A percentile compares a stretch with the other conserved stretches of the same genome.
Evolutionary conservation across 805 yeast species (phyloP).

Genomic region (Nakazawaea siamensis): DNA sequence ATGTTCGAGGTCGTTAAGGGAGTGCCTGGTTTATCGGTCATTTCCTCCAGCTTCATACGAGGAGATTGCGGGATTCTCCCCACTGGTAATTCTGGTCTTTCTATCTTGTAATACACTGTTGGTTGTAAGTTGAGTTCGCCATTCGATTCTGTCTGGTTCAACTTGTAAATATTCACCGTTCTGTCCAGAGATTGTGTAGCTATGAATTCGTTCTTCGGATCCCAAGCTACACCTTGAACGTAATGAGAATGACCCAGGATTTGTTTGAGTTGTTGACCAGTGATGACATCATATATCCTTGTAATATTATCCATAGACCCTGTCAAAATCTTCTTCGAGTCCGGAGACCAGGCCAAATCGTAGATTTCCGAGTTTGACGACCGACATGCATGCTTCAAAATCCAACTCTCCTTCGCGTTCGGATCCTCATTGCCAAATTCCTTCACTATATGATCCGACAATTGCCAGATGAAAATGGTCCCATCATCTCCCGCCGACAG

Average conservation of each 20-base stretch:
- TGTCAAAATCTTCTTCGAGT: constrained; percentile 63
- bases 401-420: constrained; percentile 70
- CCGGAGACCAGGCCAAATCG: constrained; percentile 92
- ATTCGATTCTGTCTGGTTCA: constrained; percentile 18
- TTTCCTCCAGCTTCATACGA: constrained; percentile 11
- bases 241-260: constrained; percentile 76
- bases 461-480: constrained; percentile 71
- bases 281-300: constrained; percentile 51
- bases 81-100: constrained; percentile 51
- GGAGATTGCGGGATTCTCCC: constrained; percentile 11
- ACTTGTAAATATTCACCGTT: constrained; percentile 60
- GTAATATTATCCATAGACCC: constrained; percentile 89
- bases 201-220: constrained; percentile 68
- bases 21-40: neutral
- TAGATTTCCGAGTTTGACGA: constrained; percentile 70
- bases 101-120: constrained; percentile 36
- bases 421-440: constrained; percentile 53
- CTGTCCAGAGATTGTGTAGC: constrained; percentile 91
- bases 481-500: constrained; percentile 98
- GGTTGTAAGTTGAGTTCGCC: constrained; percentile 26
- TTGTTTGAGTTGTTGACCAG: constrained; percentile 50
- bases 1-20: constrained; percentile 4
- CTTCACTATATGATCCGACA: constrained; percentile 40
- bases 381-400: constrained; percentile 47
- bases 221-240: constrained; percentile 97